Evolutionary conservation across 1,284 basidiomycete species (phyloP), one percentile per base, ranked within the genome.

Genomic region (Tetrapyrgos nigripes): DNA sequence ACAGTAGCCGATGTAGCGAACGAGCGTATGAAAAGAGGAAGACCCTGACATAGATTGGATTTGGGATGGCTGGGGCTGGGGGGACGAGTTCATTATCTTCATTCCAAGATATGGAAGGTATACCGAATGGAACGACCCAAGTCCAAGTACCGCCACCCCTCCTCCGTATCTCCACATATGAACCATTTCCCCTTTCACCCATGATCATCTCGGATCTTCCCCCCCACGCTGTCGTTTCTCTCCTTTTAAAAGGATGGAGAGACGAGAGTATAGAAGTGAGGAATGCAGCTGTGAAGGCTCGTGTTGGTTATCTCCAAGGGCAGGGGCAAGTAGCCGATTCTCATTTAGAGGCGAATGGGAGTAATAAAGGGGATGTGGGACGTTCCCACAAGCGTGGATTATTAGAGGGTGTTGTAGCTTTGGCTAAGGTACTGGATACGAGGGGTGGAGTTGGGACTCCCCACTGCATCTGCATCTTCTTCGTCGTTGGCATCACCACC

Each of bases 11-110:
- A 93, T 66, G 75, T 93, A 33, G 87, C 89, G 2, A 88, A 88
- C 61, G 83, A 89, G 53, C 83, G 84, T 13, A 91, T 93, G 86
- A 70, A 73, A 21, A 79, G 89, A 2, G 90, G 91, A 2, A 72
- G 89, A 17, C 90, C 90, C 2, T 93, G 91, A 89, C 90, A 91
- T 66, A 82, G 0, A 87, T 88, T 59, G 80, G 81, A 0, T 92
- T 90, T 66, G 79, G 72, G 50, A 89, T 91, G 87, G 76, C 73
- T 63, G 75, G 79, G 24, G 73, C 23, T 19, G 27, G 28, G 6
- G 17, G 28, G 24, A 46, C 8, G 4, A 17, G 4, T n/a, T 11
- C 19, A 11, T 40, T 5, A 4, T 40, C 14, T 4, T 40, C 14
- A n/a, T 40, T 11, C 8, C 4, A 40, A 11, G 17, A 17, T 4